A percentile compares a stretch with the other conserved stretches of the same genome.
phyloP scores from a whole-genome alignment of 1,139 yeast species.

The Scheffersomyces parashehatae region DNA sequence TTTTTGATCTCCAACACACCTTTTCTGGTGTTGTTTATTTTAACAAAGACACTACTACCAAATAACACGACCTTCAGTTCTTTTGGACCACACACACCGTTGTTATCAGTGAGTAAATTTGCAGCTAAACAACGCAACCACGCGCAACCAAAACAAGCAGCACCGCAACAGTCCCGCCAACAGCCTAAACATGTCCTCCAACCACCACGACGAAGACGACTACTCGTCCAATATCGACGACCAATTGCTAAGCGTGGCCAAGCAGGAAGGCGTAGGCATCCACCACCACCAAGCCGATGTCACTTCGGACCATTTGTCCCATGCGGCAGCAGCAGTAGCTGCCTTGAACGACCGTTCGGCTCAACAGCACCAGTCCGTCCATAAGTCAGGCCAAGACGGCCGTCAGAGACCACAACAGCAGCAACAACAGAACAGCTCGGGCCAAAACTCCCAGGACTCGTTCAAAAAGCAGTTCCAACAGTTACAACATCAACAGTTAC shows the following conservation, averaged over 20 bases:
- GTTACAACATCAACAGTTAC: slow-evolving; percentile 15
- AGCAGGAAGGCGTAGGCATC: slow-evolving; percentile 32
- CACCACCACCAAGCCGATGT: not conserved
- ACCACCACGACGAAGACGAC: slow-evolving; percentile 28
- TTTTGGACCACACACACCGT: slow-evolving; percentile 1
- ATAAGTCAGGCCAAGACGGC: not conserved
- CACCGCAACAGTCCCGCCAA: slow-evolving; percentile 2
- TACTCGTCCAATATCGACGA: slow-evolving; percentile 48
- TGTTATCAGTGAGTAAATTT: no score
- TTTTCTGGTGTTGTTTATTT: not conserved
- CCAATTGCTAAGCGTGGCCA: slow-evolving; percentile 42
- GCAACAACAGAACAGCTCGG: slow-evolving; percentile 3
- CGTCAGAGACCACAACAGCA: not conserved
- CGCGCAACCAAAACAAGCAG: no score
- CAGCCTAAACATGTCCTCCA: slow-evolving; percentile 19
- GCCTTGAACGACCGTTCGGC: not conserved
- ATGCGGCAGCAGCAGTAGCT: slow-evolving; percentile 20
- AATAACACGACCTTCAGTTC: slow-evolving; percentile 19
- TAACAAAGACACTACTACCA: slow-evolving; percentile 27
- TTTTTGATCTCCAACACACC: no score
- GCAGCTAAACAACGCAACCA: no score
- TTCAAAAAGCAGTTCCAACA: slow-evolving; percentile 14
- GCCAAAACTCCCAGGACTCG: slow-evolving; percentile 16
- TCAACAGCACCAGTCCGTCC: slow-evolving; percentile 5
- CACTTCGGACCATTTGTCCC: slow-evolving; percentile 8